These are phyloP conservation scores for Cladophialophora yegresii DNA, from an alignment of 2,329 filamentous ascomycete genomes.

Conservation along the genomic window DNA sequence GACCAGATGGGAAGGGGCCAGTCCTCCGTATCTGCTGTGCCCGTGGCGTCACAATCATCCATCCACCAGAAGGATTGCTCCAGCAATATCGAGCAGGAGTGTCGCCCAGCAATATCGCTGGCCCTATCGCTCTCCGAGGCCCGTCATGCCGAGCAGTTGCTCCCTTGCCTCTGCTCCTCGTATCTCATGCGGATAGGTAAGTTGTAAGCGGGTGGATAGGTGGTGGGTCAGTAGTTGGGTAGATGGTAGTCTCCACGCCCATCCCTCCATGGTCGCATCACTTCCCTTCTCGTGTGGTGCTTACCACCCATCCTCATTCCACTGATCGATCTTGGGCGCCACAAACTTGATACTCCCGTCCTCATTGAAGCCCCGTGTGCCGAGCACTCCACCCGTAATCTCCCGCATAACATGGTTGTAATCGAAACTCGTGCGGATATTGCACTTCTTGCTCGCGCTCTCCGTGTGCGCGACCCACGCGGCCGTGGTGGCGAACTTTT, in stretches of 20 bases:
- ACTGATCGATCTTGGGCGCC: slow-evolving; percentile 30
- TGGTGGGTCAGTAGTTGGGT: neutral
- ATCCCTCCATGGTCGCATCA: neutral
- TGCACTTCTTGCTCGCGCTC: slow-evolving; percentile 42
- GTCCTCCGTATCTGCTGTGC: neutral
- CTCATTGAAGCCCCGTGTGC: slow-evolving; percentile 39
- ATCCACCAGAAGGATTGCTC: neutral
- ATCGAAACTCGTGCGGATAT: slow-evolving; percentile 38
- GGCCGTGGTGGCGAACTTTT: slow-evolving; percentile 43
- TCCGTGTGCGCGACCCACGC: slow-evolving; percentile 49
- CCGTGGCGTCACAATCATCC: neutral
- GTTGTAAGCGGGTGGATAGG: neutral
- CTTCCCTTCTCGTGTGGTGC: neutral
- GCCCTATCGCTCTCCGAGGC: neutral
- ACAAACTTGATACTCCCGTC: slow-evolving; percentile 44
- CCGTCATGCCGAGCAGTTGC: neutral
- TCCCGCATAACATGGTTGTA: slow-evolving; percentile 45
- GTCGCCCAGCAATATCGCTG: too few relatives aligned
- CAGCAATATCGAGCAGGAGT: neutral
- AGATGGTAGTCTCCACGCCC: neutral
- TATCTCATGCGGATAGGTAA: neutral
- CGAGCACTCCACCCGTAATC: slow-evolving; percentile 45
- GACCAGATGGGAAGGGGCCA: neutral
- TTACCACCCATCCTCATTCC: slow-evolving; percentile 19
- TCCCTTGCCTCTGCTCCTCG: neutral